These are phyloP conservation scores for Tuber magnatum DNA, from an alignment of 495 filamentous ascomycete genomes.

Conservation along the genomic window DNA sequence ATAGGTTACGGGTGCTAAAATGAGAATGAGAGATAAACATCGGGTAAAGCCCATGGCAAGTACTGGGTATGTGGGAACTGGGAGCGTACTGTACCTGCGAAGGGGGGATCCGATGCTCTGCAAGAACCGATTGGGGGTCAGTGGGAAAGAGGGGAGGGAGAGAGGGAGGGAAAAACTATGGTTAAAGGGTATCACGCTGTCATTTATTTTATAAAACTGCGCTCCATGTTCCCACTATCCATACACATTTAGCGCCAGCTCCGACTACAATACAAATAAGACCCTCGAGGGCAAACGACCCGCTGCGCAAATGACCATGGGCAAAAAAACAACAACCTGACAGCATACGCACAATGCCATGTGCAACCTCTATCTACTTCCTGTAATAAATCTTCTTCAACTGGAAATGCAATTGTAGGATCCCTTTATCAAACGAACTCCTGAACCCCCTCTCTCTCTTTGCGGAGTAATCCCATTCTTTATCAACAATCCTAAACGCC, in stretches of 20 bases:
- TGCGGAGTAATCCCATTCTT: slow-evolving; percentile 98
- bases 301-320: neutral
- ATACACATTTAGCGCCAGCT: neutral
- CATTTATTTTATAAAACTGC: neutral
- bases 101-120: neutral
- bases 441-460: slow-evolving; percentile 92
- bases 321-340: neutral
- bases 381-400: slow-evolving; percentile 66
- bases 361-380: slow-evolving; percentile 25
- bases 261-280: neutral
- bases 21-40: neutral
- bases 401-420: slow-evolving; percentile 94
- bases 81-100: neutral
- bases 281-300: neutral
- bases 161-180: neutral
- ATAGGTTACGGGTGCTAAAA: too few relatives aligned
- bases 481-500: slow-evolving; percentile 95
- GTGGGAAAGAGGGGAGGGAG: too few relatives aligned
- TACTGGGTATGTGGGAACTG: neutral
- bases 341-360: neutral
- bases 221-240: neutral
- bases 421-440: slow-evolving; percentile 97
- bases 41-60: neutral
- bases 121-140: neutral
- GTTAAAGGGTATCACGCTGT: neutral